A percentile compares a stretch with the other conserved stretches of the same genome.
Conservation (phyloP, 2,329 filamentous ascomycete genomes). For the Anthostomella pinea region DNA sequence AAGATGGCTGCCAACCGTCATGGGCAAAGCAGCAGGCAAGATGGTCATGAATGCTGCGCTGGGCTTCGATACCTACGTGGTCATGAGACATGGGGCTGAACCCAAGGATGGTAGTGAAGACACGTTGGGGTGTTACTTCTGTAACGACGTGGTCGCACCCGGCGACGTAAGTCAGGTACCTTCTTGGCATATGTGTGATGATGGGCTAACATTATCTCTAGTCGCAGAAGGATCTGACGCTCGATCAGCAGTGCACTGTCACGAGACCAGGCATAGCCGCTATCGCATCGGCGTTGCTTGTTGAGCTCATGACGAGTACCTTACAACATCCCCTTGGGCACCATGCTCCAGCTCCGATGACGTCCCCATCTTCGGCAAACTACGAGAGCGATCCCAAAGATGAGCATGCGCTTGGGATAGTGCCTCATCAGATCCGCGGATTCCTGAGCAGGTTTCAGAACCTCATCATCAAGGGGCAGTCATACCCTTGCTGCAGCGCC, state of each 20-base stretch:
- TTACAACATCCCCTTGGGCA: slow-evolving; percentile 80
- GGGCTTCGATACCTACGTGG: slow-evolving; percentile 94
- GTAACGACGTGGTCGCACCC: slow-evolving; percentile 94
- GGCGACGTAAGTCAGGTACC: slow-evolving; percentile 67
- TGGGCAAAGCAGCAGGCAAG: slow-evolving; percentile 90
- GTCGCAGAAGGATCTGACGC: slow-evolving; percentile 90
- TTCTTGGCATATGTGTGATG: slow-evolving; percentile 2
- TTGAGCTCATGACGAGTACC: slow-evolving; percentile 84
- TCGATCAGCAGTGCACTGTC: slow-evolving; percentile 97
- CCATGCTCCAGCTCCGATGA: slow-evolving; percentile 55
- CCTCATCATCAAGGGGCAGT: slow-evolving; percentile 67
- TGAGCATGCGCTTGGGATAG: slow-evolving; percentile 62
- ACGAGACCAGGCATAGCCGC: slow-evolving; percentile 89
- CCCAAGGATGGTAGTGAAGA: slow-evolving; percentile 53
- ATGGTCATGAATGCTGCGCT: slow-evolving; percentile 96
- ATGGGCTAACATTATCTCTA: slow-evolving; percentile 42
- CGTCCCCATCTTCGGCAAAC: slow-evolving; percentile 34
- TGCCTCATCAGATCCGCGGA: slow-evolving; percentile 79
- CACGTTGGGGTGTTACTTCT: slow-evolving; percentile 93
- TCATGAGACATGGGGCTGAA: slow-evolving; percentile 88
- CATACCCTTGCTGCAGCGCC: slow-evolving; percentile 78
- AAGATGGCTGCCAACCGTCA: slow-evolving; percentile 91
- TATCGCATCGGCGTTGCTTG: slow-evolving; percentile 85
- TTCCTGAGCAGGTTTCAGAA: slow-evolving; percentile 74
- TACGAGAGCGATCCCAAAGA: slow-evolving; percentile 49